Conservation (phyloP, 1,284 basidiomycete species). For the Marasmius tenuissimus region DNA sequence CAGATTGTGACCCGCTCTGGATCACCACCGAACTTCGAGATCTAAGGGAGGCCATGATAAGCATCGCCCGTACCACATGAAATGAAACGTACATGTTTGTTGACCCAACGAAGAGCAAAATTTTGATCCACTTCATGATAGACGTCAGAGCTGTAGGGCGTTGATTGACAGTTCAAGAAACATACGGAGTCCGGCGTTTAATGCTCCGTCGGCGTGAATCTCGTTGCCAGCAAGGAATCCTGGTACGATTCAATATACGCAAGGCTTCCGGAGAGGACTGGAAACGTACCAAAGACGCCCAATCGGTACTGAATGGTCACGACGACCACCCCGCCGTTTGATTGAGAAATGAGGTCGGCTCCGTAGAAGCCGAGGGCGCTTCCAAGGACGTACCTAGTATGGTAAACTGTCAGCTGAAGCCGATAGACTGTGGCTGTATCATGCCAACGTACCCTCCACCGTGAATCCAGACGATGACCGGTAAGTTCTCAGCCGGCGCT, state of each 20-base stretch:
- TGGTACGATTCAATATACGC: not conserved
- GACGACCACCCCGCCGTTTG: conserved; percentile 16
- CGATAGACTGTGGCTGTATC: not conserved
- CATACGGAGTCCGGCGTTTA: conserved; percentile 28
- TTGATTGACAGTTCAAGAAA: not conserved
- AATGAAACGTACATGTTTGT: conserved; percentile 22
- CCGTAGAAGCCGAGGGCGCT: conserved; percentile 6
- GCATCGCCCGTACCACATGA: not conserved
- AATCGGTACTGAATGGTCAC: conserved; percentile 30
- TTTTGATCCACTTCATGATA: conserved; percentile 26
- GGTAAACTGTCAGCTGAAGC: not conserved
- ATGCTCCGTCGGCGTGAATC: conserved; percentile 23
- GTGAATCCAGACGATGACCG: conserved; percentile 22
- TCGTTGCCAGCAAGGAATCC: conserved; percentile 21
- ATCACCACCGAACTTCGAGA: conserved; percentile 30
- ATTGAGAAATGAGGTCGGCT: conserved; percentile 18
- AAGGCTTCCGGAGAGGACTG: not conserved
- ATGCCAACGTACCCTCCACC: conserved; percentile 19
- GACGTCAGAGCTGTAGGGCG: not conserved
- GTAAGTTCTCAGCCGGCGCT: conserved; percentile 7
- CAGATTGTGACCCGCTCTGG: conserved; percentile 30
- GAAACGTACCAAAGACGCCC: conserved; percentile 24
- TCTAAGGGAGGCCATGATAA: conserved; percentile 5
- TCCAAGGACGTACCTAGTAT: not conserved
- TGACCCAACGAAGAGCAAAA: conserved; percentile 30